phyloP scores from a whole-genome alignment of 768 basidiomycete species.

The Macrolepiota dolichaula region DNA sequence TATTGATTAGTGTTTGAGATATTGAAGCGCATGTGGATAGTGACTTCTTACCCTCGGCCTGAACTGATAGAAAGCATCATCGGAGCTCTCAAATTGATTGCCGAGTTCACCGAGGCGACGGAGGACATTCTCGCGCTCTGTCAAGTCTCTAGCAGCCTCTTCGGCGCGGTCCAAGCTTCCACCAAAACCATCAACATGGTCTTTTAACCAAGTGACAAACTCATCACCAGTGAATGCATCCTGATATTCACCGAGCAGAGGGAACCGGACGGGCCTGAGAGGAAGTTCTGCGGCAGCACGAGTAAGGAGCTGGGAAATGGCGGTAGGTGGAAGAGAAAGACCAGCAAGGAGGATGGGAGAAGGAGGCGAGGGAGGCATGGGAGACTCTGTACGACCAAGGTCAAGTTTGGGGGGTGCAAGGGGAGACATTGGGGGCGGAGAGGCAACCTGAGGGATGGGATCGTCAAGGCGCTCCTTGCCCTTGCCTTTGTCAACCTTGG shows the following conservation, averaged over 20 bases:
- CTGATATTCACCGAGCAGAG: constrained; percentile 79
- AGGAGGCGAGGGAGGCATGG: constrained; percentile 27
- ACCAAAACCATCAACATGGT: constrained; percentile 73
- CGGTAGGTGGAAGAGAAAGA: constrained; percentile 58
- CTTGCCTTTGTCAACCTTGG: constrained; percentile 84
- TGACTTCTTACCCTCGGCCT: constrained; percentile 58
- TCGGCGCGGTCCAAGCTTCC: constrained; percentile 79
- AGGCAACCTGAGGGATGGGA: constrained; percentile 33
- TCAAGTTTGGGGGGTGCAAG: constrained; percentile 45
- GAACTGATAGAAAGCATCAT: constrained; percentile 85
- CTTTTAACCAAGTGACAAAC: constrained; percentile 80
- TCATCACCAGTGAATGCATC: constrained; percentile 90
- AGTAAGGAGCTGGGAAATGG: constrained; percentile 65
- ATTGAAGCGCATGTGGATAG: not conserved
- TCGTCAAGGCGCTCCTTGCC: constrained; percentile 52
- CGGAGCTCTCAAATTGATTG: constrained; percentile 73
- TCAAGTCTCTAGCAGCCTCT: constrained; percentile 62
- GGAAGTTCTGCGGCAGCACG: constrained; percentile 73
- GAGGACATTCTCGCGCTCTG: constrained; percentile 57
- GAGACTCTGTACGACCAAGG: constrained; percentile 25
- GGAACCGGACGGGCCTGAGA: constrained; percentile 68
- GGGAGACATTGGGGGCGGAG: constrained; percentile 66
- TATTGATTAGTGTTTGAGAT: too few species aligned
- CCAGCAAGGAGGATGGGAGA: constrained; percentile 74
- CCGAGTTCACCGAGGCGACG: constrained; percentile 81